Base-by-base conservation (phyloP, 2,329 filamentous ascomycete species). In the Botrytis deweyae region DNA sequence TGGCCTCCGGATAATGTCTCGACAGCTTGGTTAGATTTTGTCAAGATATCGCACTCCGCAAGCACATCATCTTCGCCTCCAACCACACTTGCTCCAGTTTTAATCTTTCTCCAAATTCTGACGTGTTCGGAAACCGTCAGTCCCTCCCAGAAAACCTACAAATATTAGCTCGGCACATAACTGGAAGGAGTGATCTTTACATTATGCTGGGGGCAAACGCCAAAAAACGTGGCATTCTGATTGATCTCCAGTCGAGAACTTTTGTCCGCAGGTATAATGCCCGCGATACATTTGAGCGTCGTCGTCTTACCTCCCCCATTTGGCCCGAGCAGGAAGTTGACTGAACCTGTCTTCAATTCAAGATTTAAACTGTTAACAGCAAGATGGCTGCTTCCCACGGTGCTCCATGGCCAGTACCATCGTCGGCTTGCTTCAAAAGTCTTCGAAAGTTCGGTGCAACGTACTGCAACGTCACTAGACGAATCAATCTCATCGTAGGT, bases 101-200 rank as follows among this genome's bases (percentile, higher is more conserved):
- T 91, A 58, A 92, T 82, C 67, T 84, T 83, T 77, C 90, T 89
- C 83, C 91, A 91, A 67, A 91, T 88, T 25, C 83, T 81, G 18
- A 91, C 86, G 77, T 91, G 89, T 78, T 91, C 89, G 75, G 85
- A 85, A 3, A 91, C 89, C 0, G 88, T 91, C 62, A 92, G 82
- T 63, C 87, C 85, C 73, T 89, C 87, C 89, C 90, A 92, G 72
- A 92, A 85, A 33, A 91, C 77, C 78, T 79, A 40, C 16, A 38
- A 38, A 62, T 25, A 1, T 62, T 62, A 40, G 12, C 58, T 59
- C 58, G 18, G 58, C 29, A 36, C 29, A 59, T 36, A 59, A 10
- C 8, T 22, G 58, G 18, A 59, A 36, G 58, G 58, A 36, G 58
- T 59, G 18, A 36, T 59, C 22, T 36, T 59, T 59, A 59, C 58